Percentiles rank a stretch among this genome's conserved stretches.
These are phyloP conservation scores for Neurospora tetraspora DNA, from an alignment of 495 filamentous ascomycete genomes.

Conservation along the genomic window DNA sequence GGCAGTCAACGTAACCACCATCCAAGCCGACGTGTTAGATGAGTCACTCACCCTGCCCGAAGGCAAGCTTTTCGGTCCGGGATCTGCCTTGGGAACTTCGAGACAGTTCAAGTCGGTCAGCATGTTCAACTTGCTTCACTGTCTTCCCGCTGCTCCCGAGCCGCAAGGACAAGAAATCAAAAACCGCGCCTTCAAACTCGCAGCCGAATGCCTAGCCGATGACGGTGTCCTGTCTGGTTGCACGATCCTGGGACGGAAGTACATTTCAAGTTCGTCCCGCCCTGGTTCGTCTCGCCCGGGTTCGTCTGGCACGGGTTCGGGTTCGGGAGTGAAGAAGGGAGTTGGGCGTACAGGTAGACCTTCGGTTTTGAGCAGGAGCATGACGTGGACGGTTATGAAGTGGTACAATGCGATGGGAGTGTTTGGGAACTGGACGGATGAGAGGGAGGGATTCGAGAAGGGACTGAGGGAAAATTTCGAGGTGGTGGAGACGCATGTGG, in stretches of 20 bases:
- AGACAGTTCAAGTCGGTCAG: slow-evolving; percentile 26
- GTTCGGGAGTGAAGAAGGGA: background rate
- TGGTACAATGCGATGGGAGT: slow-evolving; percentile 19
- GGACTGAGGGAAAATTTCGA: slow-evolving; percentile 21
- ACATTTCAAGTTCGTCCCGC: background rate
- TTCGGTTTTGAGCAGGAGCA: background rate
- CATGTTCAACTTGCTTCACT: slow-evolving; percentile 33
- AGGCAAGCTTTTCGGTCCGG: background rate
- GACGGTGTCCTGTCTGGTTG: slow-evolving; percentile 26
- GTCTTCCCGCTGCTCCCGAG: slow-evolving; percentile 20
- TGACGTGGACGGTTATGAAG: slow-evolving; percentile 22
- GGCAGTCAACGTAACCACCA: slow-evolving; percentile 1
- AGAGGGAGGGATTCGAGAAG: slow-evolving; percentile 22
- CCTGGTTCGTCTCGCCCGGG: slow-evolving; percentile 12
- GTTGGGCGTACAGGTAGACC: background rate
- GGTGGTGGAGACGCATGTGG: slow-evolving; percentile 19
- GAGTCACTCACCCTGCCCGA: background rate
- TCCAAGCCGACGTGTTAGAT: slow-evolving; percentile 14
- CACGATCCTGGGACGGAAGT: slow-evolving; percentile 21
- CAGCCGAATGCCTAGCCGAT: slow-evolving; percentile 16
- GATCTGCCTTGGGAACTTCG: background rate
- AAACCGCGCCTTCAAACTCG: slow-evolving; percentile 10
- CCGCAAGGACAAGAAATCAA: slow-evolving; percentile 6
- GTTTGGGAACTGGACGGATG: slow-evolving; percentile 19
- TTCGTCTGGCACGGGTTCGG: slow-evolving; percentile 6